Conservation (phyloP, 129 eudicot genomes). For the Saposhnikovia divaricata region DNA sequence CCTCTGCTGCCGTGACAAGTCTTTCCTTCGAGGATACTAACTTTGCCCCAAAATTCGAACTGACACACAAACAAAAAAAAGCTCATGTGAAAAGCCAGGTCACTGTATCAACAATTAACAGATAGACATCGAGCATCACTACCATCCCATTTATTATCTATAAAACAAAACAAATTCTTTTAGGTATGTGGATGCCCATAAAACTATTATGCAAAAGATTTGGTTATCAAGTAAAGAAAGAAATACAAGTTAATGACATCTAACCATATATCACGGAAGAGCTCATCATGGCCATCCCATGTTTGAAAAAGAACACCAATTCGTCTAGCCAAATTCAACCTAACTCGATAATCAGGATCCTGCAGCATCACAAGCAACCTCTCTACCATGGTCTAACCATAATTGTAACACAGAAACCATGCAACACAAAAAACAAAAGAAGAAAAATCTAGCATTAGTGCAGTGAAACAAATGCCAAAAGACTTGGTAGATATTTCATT, state of each 20-base stretch:
- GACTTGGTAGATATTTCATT: not conserved
- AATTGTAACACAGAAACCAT: constrained; percentile 16
- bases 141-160: not conserved
- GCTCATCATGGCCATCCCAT: constrained; percentile 96
- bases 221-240: not conserved
- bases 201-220: not conserved
- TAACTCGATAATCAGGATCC: constrained; percentile 93
- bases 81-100: not conserved
- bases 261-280: constrained; percentile 81
- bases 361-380: constrained; percentile 72
- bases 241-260: constrained; percentile 7
- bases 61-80: constrained; percentile 19
- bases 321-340: constrained; percentile 60
- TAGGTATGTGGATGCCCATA: not conserved
- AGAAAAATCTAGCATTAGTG: constrained; percentile 13
- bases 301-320: constrained; percentile 82
- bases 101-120: not conserved
- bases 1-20: constrained; percentile 57
- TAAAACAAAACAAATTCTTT: not conserved
- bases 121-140: not conserved
- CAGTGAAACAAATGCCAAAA: not conserved
- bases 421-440: not conserved
- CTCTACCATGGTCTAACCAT: constrained; percentile 69
- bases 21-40: constrained; percentile 48
- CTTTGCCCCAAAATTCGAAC: constrained; percentile 71